These are phyloP conservation scores for Amanita muscaria DNA, from an alignment of 768 basidiomycete genomes.

Conservation along the genomic window DNA sequence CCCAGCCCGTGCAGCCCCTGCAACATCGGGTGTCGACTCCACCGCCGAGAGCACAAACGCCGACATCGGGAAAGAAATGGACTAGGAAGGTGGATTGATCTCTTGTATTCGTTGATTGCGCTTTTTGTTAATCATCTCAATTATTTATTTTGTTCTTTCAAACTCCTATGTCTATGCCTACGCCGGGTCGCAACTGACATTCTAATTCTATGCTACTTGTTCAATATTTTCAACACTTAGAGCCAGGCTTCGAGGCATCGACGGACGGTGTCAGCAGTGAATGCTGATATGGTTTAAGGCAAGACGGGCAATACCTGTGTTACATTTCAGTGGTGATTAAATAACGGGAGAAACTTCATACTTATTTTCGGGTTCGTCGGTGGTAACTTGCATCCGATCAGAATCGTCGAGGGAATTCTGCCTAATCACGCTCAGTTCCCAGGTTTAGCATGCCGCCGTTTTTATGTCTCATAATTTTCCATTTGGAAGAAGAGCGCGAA, in stretches of 20 bases:
- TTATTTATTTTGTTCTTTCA: slow-evolving; percentile 1
- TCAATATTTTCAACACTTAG: background rate
- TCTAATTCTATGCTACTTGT: background rate
- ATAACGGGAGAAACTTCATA: too few species aligned
- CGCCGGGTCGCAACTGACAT: too few species aligned
- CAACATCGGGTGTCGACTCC: slow-evolving; percentile 34
- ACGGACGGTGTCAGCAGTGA: background rate
- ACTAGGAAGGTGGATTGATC: slow-evolving; percentile 63
- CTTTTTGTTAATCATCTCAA: slow-evolving; percentile 6
- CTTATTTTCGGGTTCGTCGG: too few species aligned
- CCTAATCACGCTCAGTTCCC: too few species aligned
- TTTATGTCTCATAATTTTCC: too few species aligned
- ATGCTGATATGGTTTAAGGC: background rate
- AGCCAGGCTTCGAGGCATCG: background rate
- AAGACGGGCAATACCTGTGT: too few species aligned
- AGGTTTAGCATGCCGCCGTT: too few species aligned
- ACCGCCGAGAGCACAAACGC: slow-evolving; percentile 31
- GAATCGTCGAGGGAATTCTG: too few species aligned
- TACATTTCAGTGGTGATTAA: too few species aligned
- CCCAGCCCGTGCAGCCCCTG: slow-evolving; percentile 21
- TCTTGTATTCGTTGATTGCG: slow-evolving; percentile 11
- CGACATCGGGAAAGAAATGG: slow-evolving; percentile 53
- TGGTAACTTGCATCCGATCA: too few species aligned
- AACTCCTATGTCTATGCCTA: background rate
- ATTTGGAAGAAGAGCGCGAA: too few species aligned